Evolutionary conservation across 2,329 filamentous ascomycete species (phyloP), one percentile per base, ranked within the genome.

Genomic region (Trichoderma semiorbis): DNA sequence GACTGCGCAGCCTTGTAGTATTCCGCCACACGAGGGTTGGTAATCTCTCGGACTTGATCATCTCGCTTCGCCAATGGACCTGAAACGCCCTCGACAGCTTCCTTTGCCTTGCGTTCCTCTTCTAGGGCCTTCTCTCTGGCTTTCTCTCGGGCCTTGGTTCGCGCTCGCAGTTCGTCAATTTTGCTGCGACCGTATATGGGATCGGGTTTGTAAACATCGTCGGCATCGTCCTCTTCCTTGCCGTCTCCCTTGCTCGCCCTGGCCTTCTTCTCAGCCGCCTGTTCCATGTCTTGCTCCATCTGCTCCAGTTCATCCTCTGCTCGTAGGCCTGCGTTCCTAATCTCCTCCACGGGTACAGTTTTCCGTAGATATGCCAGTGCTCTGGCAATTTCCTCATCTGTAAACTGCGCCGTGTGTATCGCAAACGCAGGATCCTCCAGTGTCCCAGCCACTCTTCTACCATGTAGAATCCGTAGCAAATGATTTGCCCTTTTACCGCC

Each of bases 371-470:
- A 91, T 39, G 79, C 80, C 70, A 92, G 80, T 1, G 84, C 89
- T 55, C 76, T 82, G 18, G 80, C 77, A 18, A 85, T 80, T 72
- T 88, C 83, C 1, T 79, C 73, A 3, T 78, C 69, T 10, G 80
- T 80, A 74, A 82, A 90, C 11, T 78, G 76, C 2, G 79, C 79
- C 32, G 87, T 89, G 74, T 88, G 85, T 30, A 80, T 74, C 43
- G 80, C 80, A 62, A 87, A 83, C 5, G 80, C 81, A 3, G 89
- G 89, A 76, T 91, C 89, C 12, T 89, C 85, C 55, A 91, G 81
- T 3, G 89, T 90, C 39, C 90, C 90, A 8, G 89, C 88, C 26
- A 92, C 88, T 53, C 90, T 84, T 43, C 89, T 85, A 10, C 89
- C 90, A 77, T 92, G 90, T 14, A 91, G 79, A 64, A 91, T 87